Evolutionary conservation across 495 filamentous ascomycete species (phyloP).

Genomic region (Glutinoglossum americanum): DNA sequence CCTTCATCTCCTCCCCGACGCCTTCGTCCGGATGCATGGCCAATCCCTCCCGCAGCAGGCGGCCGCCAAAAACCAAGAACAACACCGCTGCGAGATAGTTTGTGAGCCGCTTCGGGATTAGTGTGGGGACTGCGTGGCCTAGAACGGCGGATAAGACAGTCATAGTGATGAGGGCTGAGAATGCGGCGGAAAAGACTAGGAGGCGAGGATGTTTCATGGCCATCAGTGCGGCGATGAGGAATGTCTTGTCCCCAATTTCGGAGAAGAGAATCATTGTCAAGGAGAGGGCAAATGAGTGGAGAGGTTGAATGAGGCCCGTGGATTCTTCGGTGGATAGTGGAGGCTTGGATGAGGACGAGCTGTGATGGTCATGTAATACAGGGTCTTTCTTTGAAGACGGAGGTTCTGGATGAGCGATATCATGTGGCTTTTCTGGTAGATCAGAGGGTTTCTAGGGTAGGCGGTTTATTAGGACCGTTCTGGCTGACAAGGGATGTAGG

Average conservation of each 20-base stretch:
- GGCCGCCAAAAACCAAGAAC: constrained; percentile 75
- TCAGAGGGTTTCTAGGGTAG: constrained; percentile 52
- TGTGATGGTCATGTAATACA: constrained; percentile 37
- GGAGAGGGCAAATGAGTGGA: constrained; percentile 83
- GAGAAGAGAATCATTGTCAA: constrained; percentile 96
- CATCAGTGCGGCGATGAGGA: constrained; percentile 92
- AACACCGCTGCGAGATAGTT: constrained; percentile 64
- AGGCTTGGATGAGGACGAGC: constrained; percentile 12
- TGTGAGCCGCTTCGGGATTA: constrained; percentile 76
- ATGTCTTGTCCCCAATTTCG: constrained; percentile 96
- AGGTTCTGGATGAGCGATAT: constrained; percentile 53
- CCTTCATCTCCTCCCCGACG: constrained; percentile 85
- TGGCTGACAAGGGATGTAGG: background rate
- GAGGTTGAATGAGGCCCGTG: constrained; percentile 48
- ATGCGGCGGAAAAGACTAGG: constrained; percentile 85
- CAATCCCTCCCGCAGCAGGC: constrained; percentile 69
- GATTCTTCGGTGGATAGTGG: constrained; percentile 19
- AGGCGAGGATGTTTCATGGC: constrained; percentile 93
- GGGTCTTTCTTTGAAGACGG: constrained; percentile 40
- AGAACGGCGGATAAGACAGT: constrained; percentile 91
- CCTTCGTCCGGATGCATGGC: constrained; percentile 75
- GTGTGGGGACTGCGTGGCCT: constrained; percentile 76
- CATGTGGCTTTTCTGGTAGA: constrained; percentile 59
- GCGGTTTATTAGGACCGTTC: background rate
- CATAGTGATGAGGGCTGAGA: constrained; percentile 77